Percentiles rank a stretch among this genome's conserved stretches.
phyloP scores from a whole-genome alignment of 805 yeast genomes.

The Naumovozyma castellii region DNA sequence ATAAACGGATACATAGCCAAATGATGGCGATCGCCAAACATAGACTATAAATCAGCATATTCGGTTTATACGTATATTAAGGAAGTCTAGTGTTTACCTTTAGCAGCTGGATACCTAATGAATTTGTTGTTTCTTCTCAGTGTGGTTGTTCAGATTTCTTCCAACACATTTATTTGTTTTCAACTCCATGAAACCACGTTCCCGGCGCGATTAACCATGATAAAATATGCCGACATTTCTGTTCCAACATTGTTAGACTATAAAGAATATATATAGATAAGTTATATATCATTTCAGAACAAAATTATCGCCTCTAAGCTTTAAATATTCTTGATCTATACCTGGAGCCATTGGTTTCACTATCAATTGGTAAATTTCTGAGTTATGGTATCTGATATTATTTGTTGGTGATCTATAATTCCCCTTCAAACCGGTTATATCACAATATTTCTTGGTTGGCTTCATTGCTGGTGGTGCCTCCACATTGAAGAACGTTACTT shows the following conservation, averaged over 20 bases:
- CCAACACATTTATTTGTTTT: too few relatives aligned
- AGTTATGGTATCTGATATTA: slow-evolving; percentile 69
- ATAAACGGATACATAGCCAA: slow-evolving; percentile 25
- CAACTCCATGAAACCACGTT: too few relatives aligned
- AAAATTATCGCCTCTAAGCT: slow-evolving; percentile 80
- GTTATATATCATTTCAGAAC: slow-evolving; percentile 60
- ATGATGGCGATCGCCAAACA: slow-evolving; percentile 8
- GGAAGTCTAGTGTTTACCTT: too few relatives aligned
- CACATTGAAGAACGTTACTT: slow-evolving; percentile 60
- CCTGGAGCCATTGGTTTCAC: slow-evolving; percentile 75
- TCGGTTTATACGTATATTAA: too few relatives aligned
- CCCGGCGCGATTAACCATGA: too few relatives aligned
- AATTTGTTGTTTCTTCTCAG: too few relatives aligned
- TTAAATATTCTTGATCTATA: slow-evolving; percentile 85
- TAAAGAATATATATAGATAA: too few relatives aligned
- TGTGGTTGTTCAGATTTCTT: too few relatives aligned
- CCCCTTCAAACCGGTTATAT: slow-evolving; percentile 81
- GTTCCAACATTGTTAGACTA: too few relatives aligned
- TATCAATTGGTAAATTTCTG: slow-evolving; percentile 71
- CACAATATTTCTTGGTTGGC: slow-evolving; percentile 82
- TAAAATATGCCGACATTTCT: too few relatives aligned
- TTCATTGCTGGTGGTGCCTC: slow-evolving; percentile 80
- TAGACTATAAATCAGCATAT: slow-evolving; percentile 1
- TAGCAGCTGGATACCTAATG: too few relatives aligned
- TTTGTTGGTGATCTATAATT: slow-evolving; percentile 66